Conservation (phyloP, 2,329 filamentous ascomycete genomes). For the Sclerotinia borealis region DNA sequence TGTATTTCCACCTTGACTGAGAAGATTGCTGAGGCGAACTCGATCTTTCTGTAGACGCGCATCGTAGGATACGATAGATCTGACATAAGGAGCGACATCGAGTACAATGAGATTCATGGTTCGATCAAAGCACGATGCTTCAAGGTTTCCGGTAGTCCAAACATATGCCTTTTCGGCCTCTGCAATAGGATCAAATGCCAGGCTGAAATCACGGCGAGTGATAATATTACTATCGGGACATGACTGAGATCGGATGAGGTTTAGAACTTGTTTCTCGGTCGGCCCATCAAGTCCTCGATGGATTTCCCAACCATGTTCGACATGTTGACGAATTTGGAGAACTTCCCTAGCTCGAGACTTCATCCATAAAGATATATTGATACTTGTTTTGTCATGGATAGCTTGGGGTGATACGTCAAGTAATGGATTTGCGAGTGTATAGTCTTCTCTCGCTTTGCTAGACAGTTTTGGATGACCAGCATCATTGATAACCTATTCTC, state of each 20-base stretch:
- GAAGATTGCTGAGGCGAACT: constrained; percentile 52
- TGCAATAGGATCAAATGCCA: constrained; percentile 57
- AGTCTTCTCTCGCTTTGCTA: constrained; percentile 47
- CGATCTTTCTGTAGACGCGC: constrained; percentile 63
- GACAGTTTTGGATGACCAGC: constrained; percentile 27
- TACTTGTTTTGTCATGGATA: constrained; percentile 17
- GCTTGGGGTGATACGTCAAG: constrained; percentile 42
- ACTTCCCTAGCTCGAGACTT: constrained; percentile 27
- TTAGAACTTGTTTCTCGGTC: constrained; percentile 23
- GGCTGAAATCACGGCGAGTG: constrained; percentile 46
- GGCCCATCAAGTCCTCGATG: constrained; percentile 20
- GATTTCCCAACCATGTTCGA: constrained; percentile 21
- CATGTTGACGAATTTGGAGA: constrained; percentile 26
- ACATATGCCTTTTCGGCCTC: constrained; percentile 40
- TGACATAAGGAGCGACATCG: constrained; percentile 87
- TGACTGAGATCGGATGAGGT: constrained; percentile 20
- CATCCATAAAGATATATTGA: constrained; percentile 27
- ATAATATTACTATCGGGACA: constrained; percentile 29
- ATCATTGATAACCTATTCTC: constrained; percentile 25
- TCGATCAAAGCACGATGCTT: constrained; percentile 72
- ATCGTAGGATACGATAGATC: constrained; percentile 75
- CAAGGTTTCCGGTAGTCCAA: constrained; percentile 41
- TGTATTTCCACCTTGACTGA: constrained; percentile 51
- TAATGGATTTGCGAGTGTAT: constrained; percentile 46
- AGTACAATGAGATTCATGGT: constrained; percentile 57